phyloP scores from a whole-genome alignment of 352 stramenopile genomes.

The Thalassiosira delicatula region DNA sequence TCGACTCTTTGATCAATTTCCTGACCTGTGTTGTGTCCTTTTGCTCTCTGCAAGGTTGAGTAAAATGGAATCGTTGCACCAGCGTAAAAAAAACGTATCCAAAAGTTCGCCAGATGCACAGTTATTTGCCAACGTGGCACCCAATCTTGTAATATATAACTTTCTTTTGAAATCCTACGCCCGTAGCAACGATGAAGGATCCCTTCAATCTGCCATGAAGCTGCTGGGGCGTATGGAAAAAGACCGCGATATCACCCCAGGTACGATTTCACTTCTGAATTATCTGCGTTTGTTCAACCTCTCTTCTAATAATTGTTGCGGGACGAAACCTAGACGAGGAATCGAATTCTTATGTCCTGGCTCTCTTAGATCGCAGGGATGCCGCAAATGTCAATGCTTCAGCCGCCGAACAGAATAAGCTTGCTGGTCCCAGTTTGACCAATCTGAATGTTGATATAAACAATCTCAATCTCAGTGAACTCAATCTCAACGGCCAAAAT shows the following conservation, averaged over 20 bases:
- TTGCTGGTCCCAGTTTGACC: neutral
- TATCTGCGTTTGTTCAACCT: too few species aligned
- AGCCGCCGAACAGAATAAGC: neutral
- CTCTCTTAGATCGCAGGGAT: constrained; percentile 22
- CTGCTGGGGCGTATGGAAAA: constrained; percentile 51
- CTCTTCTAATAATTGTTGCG: too few species aligned
- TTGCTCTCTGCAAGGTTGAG: too few species aligned
- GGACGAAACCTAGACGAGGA: constrained; percentile 21
- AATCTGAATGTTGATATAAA: constrained; percentile 8
- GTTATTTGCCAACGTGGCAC: constrained; percentile 44
- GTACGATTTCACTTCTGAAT: too few species aligned
- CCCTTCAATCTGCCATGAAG: constrained; percentile 46
- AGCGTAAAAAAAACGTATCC: constrained; percentile 23
- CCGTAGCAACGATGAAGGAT: constrained; percentile 9
- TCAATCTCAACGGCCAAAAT: constrained; percentile 47
- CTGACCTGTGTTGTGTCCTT: too few species aligned
- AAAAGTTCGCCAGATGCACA: constrained; percentile 21
- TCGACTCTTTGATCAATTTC: too few species aligned
- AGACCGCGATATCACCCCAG: too few species aligned
- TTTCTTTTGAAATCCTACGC: constrained; percentile 48
- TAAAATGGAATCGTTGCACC: constrained; percentile 50
- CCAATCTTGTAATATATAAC: constrained; percentile 52
- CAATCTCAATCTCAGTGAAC: constrained; percentile 23
- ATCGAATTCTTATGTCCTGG: constrained; percentile 27
- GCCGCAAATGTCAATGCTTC: constrained; percentile 2